Evolutionary conservation across 1,284 basidiomycete genomes (phyloP).

Genomic region (Ceratobasidium sp.): DNA sequence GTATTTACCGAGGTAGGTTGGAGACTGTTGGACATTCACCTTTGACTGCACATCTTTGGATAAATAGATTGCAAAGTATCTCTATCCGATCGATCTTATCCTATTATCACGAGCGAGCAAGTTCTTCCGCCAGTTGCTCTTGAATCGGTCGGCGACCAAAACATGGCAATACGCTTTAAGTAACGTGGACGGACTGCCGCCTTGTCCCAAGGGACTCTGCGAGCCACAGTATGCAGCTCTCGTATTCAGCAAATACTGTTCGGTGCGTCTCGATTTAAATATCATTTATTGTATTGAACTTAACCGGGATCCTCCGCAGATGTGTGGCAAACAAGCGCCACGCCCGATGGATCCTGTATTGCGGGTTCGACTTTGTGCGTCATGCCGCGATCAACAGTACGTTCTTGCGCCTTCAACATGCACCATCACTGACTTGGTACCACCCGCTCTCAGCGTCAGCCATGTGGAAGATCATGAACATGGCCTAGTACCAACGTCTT

Average conservation of each 20-base stretch:
- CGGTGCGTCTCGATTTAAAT: conserved; percentile 8
- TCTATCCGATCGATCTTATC: conserved; percentile 35
- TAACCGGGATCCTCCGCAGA: not conserved
- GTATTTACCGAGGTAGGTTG: conserved; percentile 3
- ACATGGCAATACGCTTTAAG: conserved; percentile 28
- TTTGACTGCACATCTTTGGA: not conserved
- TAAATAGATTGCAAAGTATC: conserved; percentile 1
- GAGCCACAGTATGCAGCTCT: conserved; percentile 34
- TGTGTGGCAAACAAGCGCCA: too few relatives aligned
- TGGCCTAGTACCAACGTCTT: not conserved
- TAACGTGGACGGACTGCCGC: conserved; percentile 3
- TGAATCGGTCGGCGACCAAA: conserved; percentile 14
- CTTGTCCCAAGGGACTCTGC: conserved; percentile 40
- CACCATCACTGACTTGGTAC: too few relatives aligned
- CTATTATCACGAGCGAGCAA: conserved; percentile 37
- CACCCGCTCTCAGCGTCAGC: not conserved
- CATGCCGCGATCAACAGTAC: conserved; percentile 10
- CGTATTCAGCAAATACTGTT: conserved; percentile 34
- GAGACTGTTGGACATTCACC: not conserved
- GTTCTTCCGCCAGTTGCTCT: conserved; percentile 21
- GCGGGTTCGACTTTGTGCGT: conserved; percentile 16
- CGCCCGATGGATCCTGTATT: conserved; percentile 13
- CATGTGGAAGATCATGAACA: not conserved
- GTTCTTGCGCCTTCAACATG: not conserved
- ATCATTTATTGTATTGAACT: not conserved